A percentile compares a stretch with the other conserved stretches of the same genome.
Evolutionary conservation across 1,139 yeast genomes (phyloP).

Genomic region (Diutina catenulata): DNA sequence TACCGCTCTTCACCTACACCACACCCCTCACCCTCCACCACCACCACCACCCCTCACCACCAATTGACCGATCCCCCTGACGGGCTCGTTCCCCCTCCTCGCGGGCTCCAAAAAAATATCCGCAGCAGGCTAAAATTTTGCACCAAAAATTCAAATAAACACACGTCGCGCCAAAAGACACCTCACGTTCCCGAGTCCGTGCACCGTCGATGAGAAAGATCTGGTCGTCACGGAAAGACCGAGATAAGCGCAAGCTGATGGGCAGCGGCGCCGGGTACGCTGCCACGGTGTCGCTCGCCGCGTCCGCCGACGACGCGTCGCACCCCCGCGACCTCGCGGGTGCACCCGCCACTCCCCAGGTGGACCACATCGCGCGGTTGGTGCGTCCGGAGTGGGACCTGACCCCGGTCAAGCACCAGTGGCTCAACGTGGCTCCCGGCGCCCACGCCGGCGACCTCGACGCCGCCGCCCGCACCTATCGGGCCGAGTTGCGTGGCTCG

Average conservation of each 20-base stretch:
- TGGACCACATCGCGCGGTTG: conserved; percentile 9
- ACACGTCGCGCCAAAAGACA: not conserved
- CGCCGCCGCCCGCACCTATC: conserved; percentile 13
- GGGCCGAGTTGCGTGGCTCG: conserved; percentile 60
- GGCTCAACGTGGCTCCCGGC: conserved; percentile 31
- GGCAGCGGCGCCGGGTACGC: not conserved
- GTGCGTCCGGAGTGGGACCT: conserved; percentile 25
- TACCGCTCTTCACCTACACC: too few species aligned
- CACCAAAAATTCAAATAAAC: too few species aligned
- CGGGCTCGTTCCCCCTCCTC: too few species aligned
- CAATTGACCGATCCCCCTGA: too few species aligned
- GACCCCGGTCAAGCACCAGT: conserved; percentile 22
- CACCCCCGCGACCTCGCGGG: not conserved
- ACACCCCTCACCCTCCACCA: too few species aligned
- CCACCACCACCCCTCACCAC: too few species aligned
- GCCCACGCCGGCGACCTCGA: conserved; percentile 17
- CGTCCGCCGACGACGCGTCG: not conserved
- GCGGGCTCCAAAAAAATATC: too few species aligned
- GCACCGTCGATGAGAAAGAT: conserved; percentile 18
- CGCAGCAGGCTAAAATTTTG: not conserved
- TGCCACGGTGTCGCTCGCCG: not conserved
- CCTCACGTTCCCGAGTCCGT: not conserved
- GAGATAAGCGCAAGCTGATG: conserved; percentile 15
- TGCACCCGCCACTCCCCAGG: not conserved
- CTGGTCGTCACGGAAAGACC: conserved; percentile 21